Evolutionary conservation across 2,329 filamentous ascomycete species (phyloP).

Genomic region (Grosmannia serpens): DNA sequence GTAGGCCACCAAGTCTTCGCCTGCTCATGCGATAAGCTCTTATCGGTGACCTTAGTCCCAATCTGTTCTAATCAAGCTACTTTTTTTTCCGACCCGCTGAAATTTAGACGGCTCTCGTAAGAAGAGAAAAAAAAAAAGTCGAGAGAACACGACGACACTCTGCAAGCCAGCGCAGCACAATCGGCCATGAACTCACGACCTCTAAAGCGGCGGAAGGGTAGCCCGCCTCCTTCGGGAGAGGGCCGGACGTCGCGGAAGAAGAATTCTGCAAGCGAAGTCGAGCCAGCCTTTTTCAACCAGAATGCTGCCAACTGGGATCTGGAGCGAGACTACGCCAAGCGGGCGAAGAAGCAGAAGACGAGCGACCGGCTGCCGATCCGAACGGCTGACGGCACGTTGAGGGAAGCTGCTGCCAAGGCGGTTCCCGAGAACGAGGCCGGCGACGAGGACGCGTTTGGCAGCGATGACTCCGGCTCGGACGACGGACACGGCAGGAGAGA

Average conservation of each 20-base stretch:
- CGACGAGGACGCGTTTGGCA: constrained; percentile 47
- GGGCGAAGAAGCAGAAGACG: constrained; percentile 55
- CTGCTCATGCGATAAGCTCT: not conserved
- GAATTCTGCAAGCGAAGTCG: constrained; percentile 33
- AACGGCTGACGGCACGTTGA: constrained; percentile 63
- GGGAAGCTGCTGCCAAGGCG: constrained; percentile 24
- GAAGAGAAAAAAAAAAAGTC: not conserved
- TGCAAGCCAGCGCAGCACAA: not conserved
- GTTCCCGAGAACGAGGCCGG: not conserved
- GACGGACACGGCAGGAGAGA: constrained; percentile 53
- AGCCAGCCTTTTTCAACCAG: constrained; percentile 58
- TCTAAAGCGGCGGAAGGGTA: constrained; percentile 47
- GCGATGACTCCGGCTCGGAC: constrained; percentile 44
- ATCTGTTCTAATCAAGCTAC: not conserved
- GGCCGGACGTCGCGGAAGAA: constrained; percentile 23
- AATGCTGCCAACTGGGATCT: constrained; percentile 77
- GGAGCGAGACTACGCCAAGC: constrained; percentile 81
- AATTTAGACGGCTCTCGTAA: not conserved
- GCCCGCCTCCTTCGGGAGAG: constrained; percentile 37
- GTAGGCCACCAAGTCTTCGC: no score
- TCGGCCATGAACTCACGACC: constrained; percentile 34
- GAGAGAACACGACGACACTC: not conserved
- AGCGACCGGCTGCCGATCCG: constrained; percentile 75
- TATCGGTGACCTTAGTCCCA: not conserved
- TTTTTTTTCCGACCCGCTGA: not conserved